Conservation (phyloP, 192 early-diverging fungal genomes). For the Haplosporangium gracile region DNA sequence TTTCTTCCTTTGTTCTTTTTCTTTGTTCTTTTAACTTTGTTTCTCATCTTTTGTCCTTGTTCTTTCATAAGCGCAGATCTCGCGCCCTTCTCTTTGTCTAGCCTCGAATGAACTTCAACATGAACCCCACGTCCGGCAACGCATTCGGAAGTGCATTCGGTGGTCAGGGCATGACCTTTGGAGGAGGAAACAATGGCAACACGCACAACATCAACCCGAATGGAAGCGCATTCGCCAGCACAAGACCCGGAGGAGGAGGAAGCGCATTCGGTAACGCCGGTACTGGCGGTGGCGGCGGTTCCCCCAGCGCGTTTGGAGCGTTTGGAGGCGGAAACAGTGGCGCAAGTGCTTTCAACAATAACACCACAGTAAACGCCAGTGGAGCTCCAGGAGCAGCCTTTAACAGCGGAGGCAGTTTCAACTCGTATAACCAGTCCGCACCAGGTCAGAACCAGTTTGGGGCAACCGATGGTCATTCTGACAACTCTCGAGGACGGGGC, state of each 20-base stretch:
- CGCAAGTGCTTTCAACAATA: not conserved
- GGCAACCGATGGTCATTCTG: not conserved
- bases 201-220: not conserved
- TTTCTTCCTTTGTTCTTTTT: not conserved
- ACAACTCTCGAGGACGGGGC: constrained; percentile 22
- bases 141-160: constrained; percentile 10
- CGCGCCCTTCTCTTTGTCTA: not conserved
- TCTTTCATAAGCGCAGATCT: not conserved
- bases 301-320: not conserved
- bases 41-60: not conserved
- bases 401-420: not conserved
- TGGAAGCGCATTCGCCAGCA: not conserved
- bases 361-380: not conserved
- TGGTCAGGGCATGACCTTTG: constrained; percentile 11
- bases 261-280: constrained; percentile 1
- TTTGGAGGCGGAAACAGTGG: not conserved
- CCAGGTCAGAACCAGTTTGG: not conserved
- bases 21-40: not conserved
- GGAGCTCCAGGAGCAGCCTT: not conserved
- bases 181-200: not conserved
- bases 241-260: not conserved
- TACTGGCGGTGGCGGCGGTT: not conserved
- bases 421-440: not conserved
- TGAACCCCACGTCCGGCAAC: not conserved
- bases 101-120: constrained; percentile 8